phyloP scores from a whole-genome alignment of 129 eudicot genomes.

The Heracleum sosnowskyi region DNA sequence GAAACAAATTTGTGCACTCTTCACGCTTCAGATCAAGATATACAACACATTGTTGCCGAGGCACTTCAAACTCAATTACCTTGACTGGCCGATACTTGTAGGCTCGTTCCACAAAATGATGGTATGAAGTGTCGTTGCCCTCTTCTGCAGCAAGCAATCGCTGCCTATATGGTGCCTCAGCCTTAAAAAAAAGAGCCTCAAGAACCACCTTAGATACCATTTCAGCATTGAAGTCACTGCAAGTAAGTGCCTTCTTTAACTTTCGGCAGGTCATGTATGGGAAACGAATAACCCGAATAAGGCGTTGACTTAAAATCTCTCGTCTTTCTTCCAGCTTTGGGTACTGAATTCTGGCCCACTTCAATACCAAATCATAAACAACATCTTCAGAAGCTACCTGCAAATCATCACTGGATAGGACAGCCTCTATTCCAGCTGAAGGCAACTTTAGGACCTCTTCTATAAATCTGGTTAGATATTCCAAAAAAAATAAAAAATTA shows the following conservation, averaged over 20 bases:
- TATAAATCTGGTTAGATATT: conserved; percentile 30
- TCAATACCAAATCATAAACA: conserved; percentile 61
- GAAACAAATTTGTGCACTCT: conserved; percentile 53
- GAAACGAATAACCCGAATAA: conserved; percentile 52
- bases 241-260: conserved; percentile 44
- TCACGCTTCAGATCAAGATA: conserved; percentile 64
- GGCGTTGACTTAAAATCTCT: conserved; percentile 35
- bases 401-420: conserved; percentile 61
- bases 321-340: conserved; percentile 60
- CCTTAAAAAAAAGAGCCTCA: conserved; percentile 74
- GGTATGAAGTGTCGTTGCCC: conserved; percentile 10
- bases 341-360: conserved; percentile 61
- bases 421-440: conserved; percentile 58
- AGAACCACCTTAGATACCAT: conserved; percentile 51
- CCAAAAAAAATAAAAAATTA: neutral
- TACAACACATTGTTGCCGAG: conserved; percentile 68
- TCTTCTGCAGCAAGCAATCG: conserved; percentile 46
- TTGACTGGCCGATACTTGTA: conserved; percentile 72
- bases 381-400: conserved; percentile 76
- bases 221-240: conserved; percentile 47
- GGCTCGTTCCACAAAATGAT: conserved; percentile 47
- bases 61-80: conserved; percentile 62
- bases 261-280: conserved; percentile 77
- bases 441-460: conserved; percentile 69
- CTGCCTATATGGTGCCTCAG: conserved; percentile 59